Conservation (phyloP, 2,329 filamentous ascomycete genomes). For the Venturia nashicola region DNA sequence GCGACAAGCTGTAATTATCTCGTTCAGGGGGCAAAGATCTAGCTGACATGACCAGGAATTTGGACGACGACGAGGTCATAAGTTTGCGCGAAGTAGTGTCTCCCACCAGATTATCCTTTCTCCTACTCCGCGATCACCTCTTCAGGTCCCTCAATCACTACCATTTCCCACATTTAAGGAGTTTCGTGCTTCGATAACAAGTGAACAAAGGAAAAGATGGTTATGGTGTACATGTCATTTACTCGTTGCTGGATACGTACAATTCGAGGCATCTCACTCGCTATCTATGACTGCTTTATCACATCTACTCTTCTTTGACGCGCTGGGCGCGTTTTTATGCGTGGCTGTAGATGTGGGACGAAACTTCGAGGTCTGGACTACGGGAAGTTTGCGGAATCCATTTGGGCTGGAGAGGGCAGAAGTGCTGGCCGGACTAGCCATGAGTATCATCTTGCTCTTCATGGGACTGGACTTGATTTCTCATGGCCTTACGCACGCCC, state of each 20-base stretch:
- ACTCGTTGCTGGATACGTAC: slow-evolving; percentile 68
- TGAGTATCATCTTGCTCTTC: slow-evolving; percentile 93
- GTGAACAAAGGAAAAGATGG: slow-evolving; percentile 69
- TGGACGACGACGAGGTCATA: slow-evolving; percentile 84
- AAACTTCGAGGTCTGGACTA: slow-evolving; percentile 96
- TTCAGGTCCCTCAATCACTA: slow-evolving; percentile 80
- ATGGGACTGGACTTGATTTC: slow-evolving; percentile 93
- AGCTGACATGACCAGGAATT: slow-evolving; percentile 48
- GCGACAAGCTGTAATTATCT: slow-evolving; percentile 16
- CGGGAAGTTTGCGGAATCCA: slow-evolving; percentile 82
- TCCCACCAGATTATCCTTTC: slow-evolving; percentile 96
- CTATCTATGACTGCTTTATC: slow-evolving; percentile 86
- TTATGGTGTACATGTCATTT: slow-evolving; percentile 88
- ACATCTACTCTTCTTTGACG: slow-evolving; percentile 90
- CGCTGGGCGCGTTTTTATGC: slow-evolving; percentile 80
- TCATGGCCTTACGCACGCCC: slow-evolving; percentile 84
- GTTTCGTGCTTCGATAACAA: slow-evolving; percentile 80
- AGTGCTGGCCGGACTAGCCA: slow-evolving; percentile 87
- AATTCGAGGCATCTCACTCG: slow-evolving; percentile 75
- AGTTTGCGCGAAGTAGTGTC: slow-evolving; percentile 95
- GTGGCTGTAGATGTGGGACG: slow-evolving; percentile 84
- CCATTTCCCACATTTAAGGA: slow-evolving; percentile 84
- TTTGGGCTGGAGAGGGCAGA: slow-evolving; percentile 87
- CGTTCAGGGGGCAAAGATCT: neutral
- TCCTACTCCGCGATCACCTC: slow-evolving; percentile 72